Evolutionary conservation across 2,329 filamentous ascomycete species (phyloP), one percentile per base, ranked within the genome.

Genomic region (Aspergillus sp.): DNA sequence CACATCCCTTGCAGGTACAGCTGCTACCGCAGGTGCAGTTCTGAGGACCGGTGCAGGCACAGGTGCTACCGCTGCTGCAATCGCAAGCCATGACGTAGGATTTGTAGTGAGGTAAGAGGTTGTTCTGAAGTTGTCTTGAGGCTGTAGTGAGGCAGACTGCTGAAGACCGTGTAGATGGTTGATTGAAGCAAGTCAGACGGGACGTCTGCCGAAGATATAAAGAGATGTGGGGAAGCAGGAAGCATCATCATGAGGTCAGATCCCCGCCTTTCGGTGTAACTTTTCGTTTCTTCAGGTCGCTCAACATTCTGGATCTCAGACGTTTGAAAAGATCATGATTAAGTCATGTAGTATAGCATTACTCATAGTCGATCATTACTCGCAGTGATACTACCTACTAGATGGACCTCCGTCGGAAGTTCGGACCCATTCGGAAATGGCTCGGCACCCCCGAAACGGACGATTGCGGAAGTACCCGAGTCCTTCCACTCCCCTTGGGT

Each of bases 1-100:
- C 73, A 64, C 74, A 77, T 67, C 69, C 68, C 68, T 74, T 71
- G 69, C 74, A 77, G 64, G 65, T 54, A 61, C 74, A 77, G 60
- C 63, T 66, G 57, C 68, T 67, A 49, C 66, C 66, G 60, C 74
- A 77, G 57, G 69, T 69, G 63, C 74, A 77, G 58, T 52, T 65
- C 50, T 70, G 65, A 20, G 69, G 58, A 55, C 74, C 74, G 12
- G 60, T 62, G 62, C 74, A 77, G 60, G 55, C 63, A 57, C 74
- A 77, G 52, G 56, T 68, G n/a, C 64, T 63, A 66, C 73, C 72
- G 18, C 65, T 64, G 67, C 72, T 71, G n/a, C 74, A 77, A 55
- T 59, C 66, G 54, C 74, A 77, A 49, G 63, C 71, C 74, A 76
- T 76, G 52, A 29, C 7, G 26, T 29, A 29, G 26, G 26, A 9